These are phyloP conservation scores for Trichomonas tenax DNA, from an alignment of 208 protist genomes.

Conservation along the genomic window DNA sequence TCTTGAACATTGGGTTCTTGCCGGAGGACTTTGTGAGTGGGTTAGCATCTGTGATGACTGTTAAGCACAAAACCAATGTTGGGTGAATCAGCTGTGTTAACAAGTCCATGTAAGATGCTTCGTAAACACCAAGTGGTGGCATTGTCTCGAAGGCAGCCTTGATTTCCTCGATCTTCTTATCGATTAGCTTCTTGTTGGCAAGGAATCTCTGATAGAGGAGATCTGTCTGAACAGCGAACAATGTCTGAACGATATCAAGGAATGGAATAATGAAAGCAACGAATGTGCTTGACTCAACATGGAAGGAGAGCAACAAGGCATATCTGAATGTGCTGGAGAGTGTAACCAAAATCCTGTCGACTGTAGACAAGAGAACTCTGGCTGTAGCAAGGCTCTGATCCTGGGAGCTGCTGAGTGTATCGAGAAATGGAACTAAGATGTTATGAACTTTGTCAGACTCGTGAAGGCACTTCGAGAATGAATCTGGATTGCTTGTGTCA, in stretches of 20 bases:
- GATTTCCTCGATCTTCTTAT: not conserved
- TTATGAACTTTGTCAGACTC: not conserved
- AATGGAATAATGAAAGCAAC: not conserved
- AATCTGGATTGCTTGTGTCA: not conserved
- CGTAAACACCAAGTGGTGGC: not conserved
- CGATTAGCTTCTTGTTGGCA: not conserved
- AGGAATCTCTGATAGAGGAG: not conserved
- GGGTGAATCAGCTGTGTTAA: not conserved
- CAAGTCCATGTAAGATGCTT: not conserved
- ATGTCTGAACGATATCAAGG: not conserved
- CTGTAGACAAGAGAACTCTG: not conserved
- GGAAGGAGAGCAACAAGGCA: not conserved
- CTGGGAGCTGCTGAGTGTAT: not conserved
- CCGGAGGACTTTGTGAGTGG: too few relatives aligned
- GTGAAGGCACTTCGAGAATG: not conserved
- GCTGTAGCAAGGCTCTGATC: not conserved
- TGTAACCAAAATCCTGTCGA: not conserved
- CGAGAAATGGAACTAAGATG: not conserved
- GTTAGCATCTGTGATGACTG: not conserved
- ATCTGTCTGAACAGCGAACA: not conserved
- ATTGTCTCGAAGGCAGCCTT: not conserved
- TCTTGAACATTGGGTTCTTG: not conserved
- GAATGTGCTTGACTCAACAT: not conserved
- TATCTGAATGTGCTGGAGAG: not conserved
- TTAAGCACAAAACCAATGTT: not conserved